These are phyloP conservation scores for Macrolepiota fuliginosa DNA, from an alignment of 768 basidiomycete genomes.

Conservation along the genomic window DNA sequence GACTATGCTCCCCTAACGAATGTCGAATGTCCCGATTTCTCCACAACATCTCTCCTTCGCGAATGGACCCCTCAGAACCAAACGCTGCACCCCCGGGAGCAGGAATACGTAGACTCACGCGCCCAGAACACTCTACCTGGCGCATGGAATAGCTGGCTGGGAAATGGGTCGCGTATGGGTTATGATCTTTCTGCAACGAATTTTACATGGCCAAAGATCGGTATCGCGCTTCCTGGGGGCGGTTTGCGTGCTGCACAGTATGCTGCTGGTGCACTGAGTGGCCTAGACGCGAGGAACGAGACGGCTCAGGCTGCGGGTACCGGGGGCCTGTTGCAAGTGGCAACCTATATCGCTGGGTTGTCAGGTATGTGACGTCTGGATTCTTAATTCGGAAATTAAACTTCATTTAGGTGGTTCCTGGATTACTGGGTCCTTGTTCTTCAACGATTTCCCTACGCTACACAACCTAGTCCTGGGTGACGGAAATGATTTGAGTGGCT, in stretches of 20 bases:
- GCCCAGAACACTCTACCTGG: constrained; percentile 35
- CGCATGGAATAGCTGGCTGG: constrained; percentile 62
- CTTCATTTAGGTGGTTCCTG: constrained; percentile 56
- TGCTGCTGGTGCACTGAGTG: constrained; percentile 57
- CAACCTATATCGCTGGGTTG: constrained; percentile 65
- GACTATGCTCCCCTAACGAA: constrained; percentile 54
- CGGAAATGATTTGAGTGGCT: constrained; percentile 41
- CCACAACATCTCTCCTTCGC: constrained; percentile 47
- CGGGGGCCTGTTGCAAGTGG: constrained; percentile 68
- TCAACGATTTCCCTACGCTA: constrained; percentile 62
- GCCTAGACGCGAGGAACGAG: constrained; percentile 59
- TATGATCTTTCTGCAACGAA: constrained; percentile 39
- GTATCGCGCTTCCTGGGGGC: constrained; percentile 68
- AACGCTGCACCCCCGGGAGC: constrained; percentile 47
- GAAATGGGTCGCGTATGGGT: constrained; percentile 48
- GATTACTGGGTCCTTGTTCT: constrained; percentile 59
- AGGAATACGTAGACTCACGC: constrained; percentile 43
- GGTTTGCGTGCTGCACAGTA: constrained; percentile 68
- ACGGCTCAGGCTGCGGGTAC: constrained; percentile 57
- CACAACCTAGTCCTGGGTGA: constrained; percentile 61
- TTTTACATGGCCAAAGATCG: constrained; percentile 52
- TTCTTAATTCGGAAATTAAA: neutral
- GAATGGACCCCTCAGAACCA: constrained; percentile 49
- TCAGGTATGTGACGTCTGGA: constrained; percentile 42
- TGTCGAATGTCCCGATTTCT: constrained; percentile 49